Conservation (phyloP, 768 basidiomycete genomes). For the Gymnopilus dilepis region DNA sequence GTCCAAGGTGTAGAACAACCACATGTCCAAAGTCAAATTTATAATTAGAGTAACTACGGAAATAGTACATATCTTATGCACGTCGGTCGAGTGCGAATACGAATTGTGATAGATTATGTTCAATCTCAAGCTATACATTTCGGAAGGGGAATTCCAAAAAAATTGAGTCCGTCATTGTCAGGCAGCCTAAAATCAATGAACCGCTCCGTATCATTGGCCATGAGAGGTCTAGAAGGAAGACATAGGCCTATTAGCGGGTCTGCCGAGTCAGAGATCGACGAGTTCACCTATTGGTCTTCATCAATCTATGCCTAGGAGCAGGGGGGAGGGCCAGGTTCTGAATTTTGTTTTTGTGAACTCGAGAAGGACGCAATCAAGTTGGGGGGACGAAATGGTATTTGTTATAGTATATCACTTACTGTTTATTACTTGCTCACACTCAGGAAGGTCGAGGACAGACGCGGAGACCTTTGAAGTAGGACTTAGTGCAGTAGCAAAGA, state of each 20-base stretch:
- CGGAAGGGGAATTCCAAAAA: constrained; percentile 38
- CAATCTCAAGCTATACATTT: constrained; percentile 29
- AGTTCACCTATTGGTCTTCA: background rate
- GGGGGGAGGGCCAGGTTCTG: background rate
- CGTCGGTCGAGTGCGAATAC: background rate
- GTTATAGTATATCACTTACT: too few species aligned
- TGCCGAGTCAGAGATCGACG: background rate
- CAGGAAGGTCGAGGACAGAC: constrained; percentile 45
- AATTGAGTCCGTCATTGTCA: constrained; percentile 29
- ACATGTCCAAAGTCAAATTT: constrained; percentile 7
- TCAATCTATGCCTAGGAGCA: constrained; percentile 3
- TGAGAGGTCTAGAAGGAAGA: constrained; percentile 24
- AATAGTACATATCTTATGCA: constrained; percentile 17
- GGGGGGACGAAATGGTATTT: too few species aligned
- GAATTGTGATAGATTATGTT: too few species aligned
- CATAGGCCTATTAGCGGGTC: background rate
- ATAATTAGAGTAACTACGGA: constrained; percentile 15
- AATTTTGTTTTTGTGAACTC: constrained; percentile 16
- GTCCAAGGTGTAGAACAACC: constrained; percentile 2
- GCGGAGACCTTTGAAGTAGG: constrained; percentile 36
- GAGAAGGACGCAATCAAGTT: too few species aligned
- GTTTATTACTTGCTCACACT: constrained; percentile 38
- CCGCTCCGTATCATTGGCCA: constrained; percentile 26
- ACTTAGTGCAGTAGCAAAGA: constrained; percentile 3
- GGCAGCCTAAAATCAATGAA: constrained; percentile 23